phyloP scores from a whole-genome alignment of 495 filamentous ascomycete species.

The Talaromyces stipitatus region DNA sequence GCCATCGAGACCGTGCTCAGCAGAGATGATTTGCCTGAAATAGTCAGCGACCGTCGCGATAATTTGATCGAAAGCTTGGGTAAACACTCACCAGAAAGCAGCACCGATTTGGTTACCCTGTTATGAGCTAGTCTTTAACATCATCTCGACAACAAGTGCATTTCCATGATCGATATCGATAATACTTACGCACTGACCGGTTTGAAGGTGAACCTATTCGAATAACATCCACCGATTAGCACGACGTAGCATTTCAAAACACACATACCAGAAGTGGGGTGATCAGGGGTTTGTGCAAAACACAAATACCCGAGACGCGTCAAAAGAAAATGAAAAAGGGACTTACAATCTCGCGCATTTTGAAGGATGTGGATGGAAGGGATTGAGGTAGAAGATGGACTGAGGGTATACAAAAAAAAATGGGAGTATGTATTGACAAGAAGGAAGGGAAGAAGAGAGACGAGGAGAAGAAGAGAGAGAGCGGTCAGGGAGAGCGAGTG shows the following conservation, averaged over 20 bases:
- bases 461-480: constrained; percentile 7
- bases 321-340: constrained; percentile 18
- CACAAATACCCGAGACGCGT: constrained; percentile 26
- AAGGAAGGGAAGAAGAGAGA: constrained; percentile 6
- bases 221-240: constrained; percentile 23
- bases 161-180: neutral
- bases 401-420: constrained; percentile 11
- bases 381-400: neutral
- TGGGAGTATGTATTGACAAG: constrained; percentile 10
- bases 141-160: neutral
- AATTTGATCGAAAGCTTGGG: constrained; percentile 8
- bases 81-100: constrained; percentile 79
- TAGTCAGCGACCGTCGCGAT: constrained; percentile 18
- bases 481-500: constrained; percentile 11
- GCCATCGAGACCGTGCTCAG: constrained; percentile 97
- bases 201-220: constrained; percentile 89
- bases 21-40: constrained; percentile 87
- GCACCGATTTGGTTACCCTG: constrained; percentile 99
- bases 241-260: constrained; percentile 20
- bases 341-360: constrained; percentile 94
- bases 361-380: constrained; percentile 28
- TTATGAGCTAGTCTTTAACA: constrained; percentile 6
- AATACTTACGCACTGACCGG: constrained; percentile 88
- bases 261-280: constrained; percentile 26
- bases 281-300: constrained; percentile 27